Base-by-base conservation (phyloP, 2,329 filamentous ascomycete species). In the Ophiostoma sp. region DNA sequence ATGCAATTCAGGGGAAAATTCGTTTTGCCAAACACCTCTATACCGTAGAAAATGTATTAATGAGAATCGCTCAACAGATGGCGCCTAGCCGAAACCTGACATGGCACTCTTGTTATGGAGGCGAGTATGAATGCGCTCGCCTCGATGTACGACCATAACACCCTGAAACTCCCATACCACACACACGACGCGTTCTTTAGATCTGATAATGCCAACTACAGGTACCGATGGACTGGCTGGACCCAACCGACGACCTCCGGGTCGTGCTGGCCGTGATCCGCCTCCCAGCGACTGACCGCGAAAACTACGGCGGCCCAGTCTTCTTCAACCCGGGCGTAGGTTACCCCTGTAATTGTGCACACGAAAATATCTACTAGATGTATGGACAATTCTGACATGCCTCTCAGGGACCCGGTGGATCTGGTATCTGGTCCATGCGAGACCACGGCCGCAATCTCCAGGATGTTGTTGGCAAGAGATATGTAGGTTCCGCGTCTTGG, bases 371-470 rank as follows among this genome's bases (percentile, higher is more conserved):
- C 8, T 52, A 52, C 15, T n/a, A 22, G 19, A 15, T 50, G 48
- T 6, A 50, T n/a, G 9, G n/a, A n/a, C n/a, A n/a, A n/a, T n/a
- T n/a, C 55, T 57, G 15, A 57, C 25, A 15, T 17, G n/a, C 19
- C 12, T 22, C 31, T 12, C 33, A 83, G 82, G 85, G 86, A 0
- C 86, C 86, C 9, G 86, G 86, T 7, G 86, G 85, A 1, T 86
- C 84, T 1, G 86, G 80, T 0, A 76, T 83, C 5, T 82, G 79
- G 76, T 78, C 81, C 3, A 76, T 83, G 17, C 77, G 76, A 33
- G 79, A 83, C 68, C 80, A 79, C 74, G 82, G 79, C 11, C 74
- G 75, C 7, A 72, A 77, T 31, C 72, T 82, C n/a, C 86, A 87
- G 75, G 81, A 80, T 3, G 82, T 87, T 31, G 82, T 86, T 0